phyloP scores from a whole-genome alignment of 495 filamentous ascomycete genomes.

The Parathielavia hyrcaniae region DNA sequence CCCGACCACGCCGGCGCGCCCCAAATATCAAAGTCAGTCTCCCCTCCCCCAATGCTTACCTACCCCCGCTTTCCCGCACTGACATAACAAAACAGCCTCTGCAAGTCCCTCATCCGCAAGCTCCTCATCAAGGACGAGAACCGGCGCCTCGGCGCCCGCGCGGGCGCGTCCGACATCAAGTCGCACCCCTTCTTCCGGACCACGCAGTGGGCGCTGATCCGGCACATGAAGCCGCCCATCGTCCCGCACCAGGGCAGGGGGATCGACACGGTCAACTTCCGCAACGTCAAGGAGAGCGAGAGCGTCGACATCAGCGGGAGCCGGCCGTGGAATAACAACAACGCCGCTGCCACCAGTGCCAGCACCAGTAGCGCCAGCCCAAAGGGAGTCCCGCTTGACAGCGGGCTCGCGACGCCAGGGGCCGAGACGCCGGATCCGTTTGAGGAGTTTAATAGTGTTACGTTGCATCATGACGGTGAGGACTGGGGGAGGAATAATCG shows the following conservation, averaged over 20 bases:
- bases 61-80: neutral
- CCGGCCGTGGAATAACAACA: constrained; percentile 33
- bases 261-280: constrained; percentile 91
- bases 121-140: constrained; percentile 97
- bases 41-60: neutral
- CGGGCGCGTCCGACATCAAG: constrained; percentile 95
- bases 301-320: constrained; percentile 84
- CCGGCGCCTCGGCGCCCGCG: constrained; percentile 86
- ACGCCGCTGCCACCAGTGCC: constrained; percentile 39
- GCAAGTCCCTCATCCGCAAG: constrained; percentile 95
- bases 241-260: constrained; percentile 87
- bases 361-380: too few relatives aligned
- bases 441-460: constrained; percentile 98
- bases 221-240: constrained; percentile 98
- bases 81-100: constrained; percentile 54
- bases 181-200: constrained; percentile 91
- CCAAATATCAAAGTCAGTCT: constrained; percentile 79
- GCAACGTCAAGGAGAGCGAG: constrained; percentile 93
- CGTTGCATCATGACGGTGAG: constrained; percentile 93
- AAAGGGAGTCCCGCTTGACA: constrained; percentile 72
- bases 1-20: constrained; percentile 80
- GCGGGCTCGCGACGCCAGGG: constrained; percentile 76
- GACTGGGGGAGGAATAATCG: constrained; percentile 27
- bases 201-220: constrained; percentile 93
- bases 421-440: constrained; percentile 88